Evolutionary conservation across 2,329 filamentous ascomycete species (phyloP), one percentile per base, ranked within the genome.

Genomic region (Tolypocladium cylindrosporum): DNA sequence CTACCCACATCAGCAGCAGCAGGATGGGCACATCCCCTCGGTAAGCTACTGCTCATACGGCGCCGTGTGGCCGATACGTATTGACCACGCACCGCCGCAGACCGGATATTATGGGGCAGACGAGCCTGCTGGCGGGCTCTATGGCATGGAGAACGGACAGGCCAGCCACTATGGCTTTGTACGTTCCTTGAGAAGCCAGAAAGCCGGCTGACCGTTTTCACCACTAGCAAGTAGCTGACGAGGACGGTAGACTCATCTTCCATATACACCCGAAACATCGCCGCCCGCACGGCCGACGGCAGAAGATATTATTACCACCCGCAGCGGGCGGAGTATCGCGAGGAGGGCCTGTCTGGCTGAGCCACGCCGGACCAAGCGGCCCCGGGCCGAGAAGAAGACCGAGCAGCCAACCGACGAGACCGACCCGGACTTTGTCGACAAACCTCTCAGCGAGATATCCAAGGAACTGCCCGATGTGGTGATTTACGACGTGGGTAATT

Each of bases 401-500:
- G 57, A 57, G 40, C 45, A 19, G 39, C 24, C 56, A 4, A 48
- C 6, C 8, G 27, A 14, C 16, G 53, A 19, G 8, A 24, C n/a
- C 13, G 31, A 48, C 19, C 19, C 31, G 8, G 21, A 21, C 11
- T 16, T 36, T 13, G 55, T 59, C 10, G n/a, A 24, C 3, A 81
- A 80, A 57, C 88, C 90, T 0, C 76, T 95, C 58, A 92, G 88
- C 66, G 79, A 86, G 61, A 71, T 93, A 62, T 89, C 88, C 6
- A 82, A 79, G 63, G 79, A 87, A 56, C 78, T 83, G 61, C 77
- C 78, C 21, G 69, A 80, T 57, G 79, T 91, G 43, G 80, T 83
- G 0, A 77, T 95, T 54, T 82, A 83, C 55, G 87, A 97, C 71
- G 96, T 97, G 75, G 84, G 87, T 56, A 78, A 79, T 34, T 96